Evolutionary conservation across 495 filamentous ascomycete species (phyloP), one percentile per base, ranked within the genome.

Genomic region (Lineolata rhizophorae): DNA sequence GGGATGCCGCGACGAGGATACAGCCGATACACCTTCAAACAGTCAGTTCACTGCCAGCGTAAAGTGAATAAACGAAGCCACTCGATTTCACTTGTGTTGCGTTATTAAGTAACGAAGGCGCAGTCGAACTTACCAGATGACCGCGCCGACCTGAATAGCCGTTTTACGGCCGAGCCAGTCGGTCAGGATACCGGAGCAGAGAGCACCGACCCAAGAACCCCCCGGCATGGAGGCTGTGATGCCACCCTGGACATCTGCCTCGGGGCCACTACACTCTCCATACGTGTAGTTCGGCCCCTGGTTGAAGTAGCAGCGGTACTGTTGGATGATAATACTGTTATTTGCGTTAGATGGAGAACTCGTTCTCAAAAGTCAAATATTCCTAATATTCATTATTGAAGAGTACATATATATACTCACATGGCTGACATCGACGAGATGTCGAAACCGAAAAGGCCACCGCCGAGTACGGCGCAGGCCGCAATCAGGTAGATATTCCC

Each of bases 371-470:
- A 38, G 49, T 57, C 27, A 18, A 0, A 17, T 11, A 10, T 9
- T 12, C 13, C 19, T 31, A 27, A 35, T 36, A 13, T 25, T 18
- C 18, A 14, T 18, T n/a, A n/a, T 16, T 13, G 4, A 8, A 1
- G 13, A n/a, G 27, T 37, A 50, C 49, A 79, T 77, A 30, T 76
- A 77, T 12, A 65, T 74, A 76, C 82, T 75, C n/a, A 74, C 79
- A 76, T 76, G 44, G 74, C 76, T 29, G 61, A 67, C 65, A 80
- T 78, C 19, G 70, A 76, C 35, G 64, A 64, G 48, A 82, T 79
- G 56, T 81, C 78, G 42, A 83, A 82, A 35, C 77, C 77, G 40
- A 90, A 85, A 12, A 84, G 63, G 29, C 65, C 72, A 49, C 79
- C 80, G 37, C 80, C 80, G 35, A 64, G 63, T 43, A 84, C 72